phyloP scores from a whole-genome alignment of 2,329 filamentous ascomycete species.

The Lachnellula cervina region DNA sequence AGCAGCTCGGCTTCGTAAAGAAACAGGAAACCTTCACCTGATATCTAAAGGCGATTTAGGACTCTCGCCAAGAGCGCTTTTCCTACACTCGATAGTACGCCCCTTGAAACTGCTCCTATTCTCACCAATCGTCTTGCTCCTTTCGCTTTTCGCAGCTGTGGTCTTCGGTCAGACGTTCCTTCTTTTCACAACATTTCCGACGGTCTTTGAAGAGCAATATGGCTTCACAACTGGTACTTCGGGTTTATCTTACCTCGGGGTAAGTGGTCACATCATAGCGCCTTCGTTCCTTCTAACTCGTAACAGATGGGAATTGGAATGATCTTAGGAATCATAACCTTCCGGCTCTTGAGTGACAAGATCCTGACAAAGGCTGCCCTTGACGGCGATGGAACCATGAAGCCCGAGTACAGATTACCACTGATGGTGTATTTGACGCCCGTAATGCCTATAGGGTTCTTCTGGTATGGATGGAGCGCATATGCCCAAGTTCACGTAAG shows the following conservation, averaged over 20 bases:
- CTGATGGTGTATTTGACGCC: conserved; percentile 38
- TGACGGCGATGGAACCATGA: conserved; percentile 28
- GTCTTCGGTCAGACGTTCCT: conserved; percentile 34
- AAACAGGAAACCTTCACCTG: conserved; percentile 33
- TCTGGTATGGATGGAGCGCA: conserved; percentile 43
- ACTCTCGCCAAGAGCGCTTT: conserved; percentile 22
- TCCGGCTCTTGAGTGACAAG: conserved; percentile 21
- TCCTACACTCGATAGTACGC: conserved; percentile 31
- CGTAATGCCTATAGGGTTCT: conserved; percentile 37
- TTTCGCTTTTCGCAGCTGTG: conserved; percentile 31
- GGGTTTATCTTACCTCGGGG: conserved; percentile 33
- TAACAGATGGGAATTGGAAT: conserved; percentile 24
- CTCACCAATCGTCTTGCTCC: conserved; percentile 29
- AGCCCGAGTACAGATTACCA: conserved; percentile 38
- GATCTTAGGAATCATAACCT: conserved; percentile 18
- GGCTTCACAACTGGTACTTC: conserved; percentile 31
- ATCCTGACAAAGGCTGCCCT: conserved; percentile 42
- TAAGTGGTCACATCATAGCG: conserved; percentile 1
- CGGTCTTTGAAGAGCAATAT: conserved; percentile 33
- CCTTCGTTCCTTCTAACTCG: too few species aligned
- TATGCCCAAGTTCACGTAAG: conserved; percentile 27
- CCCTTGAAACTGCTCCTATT: conserved; percentile 33
- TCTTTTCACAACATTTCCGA: conserved; percentile 35
- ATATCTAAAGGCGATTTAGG: conserved; percentile 40
- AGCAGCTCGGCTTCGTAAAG: conserved; percentile 41